Evolutionary conservation across 805 yeast genomes (phyloP), one percentile per base, ranked within the genome.

Genomic region (Kodamaea fukazawae): DNA sequence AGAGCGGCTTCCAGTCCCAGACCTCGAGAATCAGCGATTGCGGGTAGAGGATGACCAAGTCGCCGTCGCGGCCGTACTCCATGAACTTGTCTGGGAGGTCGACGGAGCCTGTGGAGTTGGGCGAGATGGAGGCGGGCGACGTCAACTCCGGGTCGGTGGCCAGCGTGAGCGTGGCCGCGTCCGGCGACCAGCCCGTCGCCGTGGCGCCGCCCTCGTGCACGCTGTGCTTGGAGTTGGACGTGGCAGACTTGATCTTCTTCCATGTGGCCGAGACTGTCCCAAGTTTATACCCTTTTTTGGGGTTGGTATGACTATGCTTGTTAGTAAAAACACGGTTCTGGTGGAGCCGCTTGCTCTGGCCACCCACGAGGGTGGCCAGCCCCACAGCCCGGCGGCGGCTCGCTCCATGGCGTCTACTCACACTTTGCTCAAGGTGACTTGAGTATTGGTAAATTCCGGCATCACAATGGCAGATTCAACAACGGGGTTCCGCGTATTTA

Each of bases 191-290:
- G 8, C 23, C 23, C 23, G 8, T 20, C 8, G 8, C 8, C 23
- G 23, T 20, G 23, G 23, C 7, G 23, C 8, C 8, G 23, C 23
- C 23, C 30, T 7, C 5, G 5, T 27, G 30, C 5, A 5, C 30
- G 10, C 3, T 3, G 26, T 10, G 11, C 10, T 26, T 33, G 4
- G 36, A 20, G 29, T 20, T 20, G 23, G 32, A 29, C 3, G 36
- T 34, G 7, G 62, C 67, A 38, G 60, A 67, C 46, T 63, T 66
- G 44, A 69, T 53, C 43, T 67, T 66, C 41, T 58, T 61, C 71
- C 72, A 68, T 1, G 73, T 58, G 20, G 73, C 74, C 7, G 63
- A 53, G 4, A 71, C 58, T 1, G 71, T 59, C 14, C 73, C 73
- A 20, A 65, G 50, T 40, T 59, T 55, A 45, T 66, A 58, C 4